Conservation (phyloP, 2,329 filamentous ascomycete genomes). For the Neopestalotiopsis sp. region DNA sequence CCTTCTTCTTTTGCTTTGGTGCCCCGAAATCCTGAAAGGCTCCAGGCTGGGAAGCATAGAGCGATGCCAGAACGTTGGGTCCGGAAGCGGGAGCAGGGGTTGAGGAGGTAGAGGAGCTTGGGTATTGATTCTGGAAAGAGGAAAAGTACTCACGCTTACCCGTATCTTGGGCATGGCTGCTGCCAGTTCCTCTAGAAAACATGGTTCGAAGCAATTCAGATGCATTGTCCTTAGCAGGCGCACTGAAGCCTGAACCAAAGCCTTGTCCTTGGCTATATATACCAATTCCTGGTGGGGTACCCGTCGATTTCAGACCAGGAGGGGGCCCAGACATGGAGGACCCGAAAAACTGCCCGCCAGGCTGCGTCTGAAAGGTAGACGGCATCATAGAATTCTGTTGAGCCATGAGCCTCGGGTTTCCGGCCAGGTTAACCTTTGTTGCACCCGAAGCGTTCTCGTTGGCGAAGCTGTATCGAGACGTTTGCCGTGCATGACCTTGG, state of each 20-base stretch:
- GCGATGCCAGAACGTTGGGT: conserved; percentile 88
- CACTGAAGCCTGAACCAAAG: conserved; percentile 76
- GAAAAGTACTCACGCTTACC: conserved; percentile 99
- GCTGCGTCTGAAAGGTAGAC: conserved; percentile 62
- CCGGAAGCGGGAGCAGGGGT: conserved; percentile 89
- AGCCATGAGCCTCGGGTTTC: conserved; percentile 80
- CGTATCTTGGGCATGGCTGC: conserved; percentile 78
- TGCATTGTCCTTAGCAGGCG: conserved; percentile 71
- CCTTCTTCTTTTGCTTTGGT: conserved; percentile 99
- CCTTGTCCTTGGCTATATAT: conserved; percentile 92
- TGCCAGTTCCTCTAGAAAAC: conserved; percentile 55
- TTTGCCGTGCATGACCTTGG: conserved; percentile 78
- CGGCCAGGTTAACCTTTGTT: conserved; percentile 75
- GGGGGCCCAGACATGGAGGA: conserved; percentile 90
- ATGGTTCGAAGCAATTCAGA: conserved; percentile 73
- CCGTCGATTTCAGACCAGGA: conserved; percentile 92
- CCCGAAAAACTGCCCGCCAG: conserved; percentile 77
- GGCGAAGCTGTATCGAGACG: conserved; percentile 86
- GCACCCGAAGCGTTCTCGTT: conserved; percentile 72
- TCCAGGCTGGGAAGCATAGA: conserved; percentile 86
- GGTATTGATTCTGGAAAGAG: conserved; percentile 88
- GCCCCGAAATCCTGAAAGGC: conserved; percentile 83
- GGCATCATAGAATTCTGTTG: conserved; percentile 91
- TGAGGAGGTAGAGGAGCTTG: conserved; percentile 76
- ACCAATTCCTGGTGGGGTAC: conserved; percentile 75